Base-by-base conservation (phyloP, 441 rosid genomes). In the Raphanus hybrid region DNA sequence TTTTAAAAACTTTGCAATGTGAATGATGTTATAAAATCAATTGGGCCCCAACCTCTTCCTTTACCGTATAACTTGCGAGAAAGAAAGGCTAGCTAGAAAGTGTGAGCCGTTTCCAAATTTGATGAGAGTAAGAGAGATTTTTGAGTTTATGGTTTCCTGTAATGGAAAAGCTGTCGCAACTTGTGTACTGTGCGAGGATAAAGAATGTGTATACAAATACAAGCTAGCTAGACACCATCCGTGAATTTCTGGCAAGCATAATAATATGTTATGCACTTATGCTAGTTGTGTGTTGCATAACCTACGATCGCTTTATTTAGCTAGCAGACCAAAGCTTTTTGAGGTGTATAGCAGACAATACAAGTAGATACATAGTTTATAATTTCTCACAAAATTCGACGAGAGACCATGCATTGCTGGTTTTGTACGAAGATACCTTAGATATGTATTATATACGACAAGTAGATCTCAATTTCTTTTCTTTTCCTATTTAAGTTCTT, bases 81-180 rank as follows among this genome's bases (percentile, higher is more conserved):
- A 69, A 79, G 55, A 73, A 61, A 74, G 61, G 70, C 71, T 54
- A 69, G 75, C 81, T 78, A 67, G 69, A 73, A 78, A 61, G 70
- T 67, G 64, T 9, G 15, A 69, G 71, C 71, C 67, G 67, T 74
- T 58, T 79, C 62, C 71, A 73, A 26, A 12, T 45, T 8, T 32
- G 59, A 74, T 57, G 71, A 63, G 65, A 62, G 70, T 63, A 35
- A 39, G 59, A 61, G 60, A 29, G 23, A 14, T 8, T 57, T 72
- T n/a, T n/a, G 37, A 79, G 79, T 70, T 74, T 75, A 63, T 74
- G 75, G 75, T 79, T 80, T 70, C 82, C 82, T 50, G 60, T 80
- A 80, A 80, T 66, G 76, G 82, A 70, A 75, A 80, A 65, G 82
- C 79, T 79, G 62, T 11, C 69, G 27, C 65, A 70, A 35, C 11